A percentile compares a stretch with the other conserved stretches of the same genome.
phyloP scores from a whole-genome alignment of 2,329 filamentous ascomycete genomes.

The Hymenoscyphus albidus region DNA sequence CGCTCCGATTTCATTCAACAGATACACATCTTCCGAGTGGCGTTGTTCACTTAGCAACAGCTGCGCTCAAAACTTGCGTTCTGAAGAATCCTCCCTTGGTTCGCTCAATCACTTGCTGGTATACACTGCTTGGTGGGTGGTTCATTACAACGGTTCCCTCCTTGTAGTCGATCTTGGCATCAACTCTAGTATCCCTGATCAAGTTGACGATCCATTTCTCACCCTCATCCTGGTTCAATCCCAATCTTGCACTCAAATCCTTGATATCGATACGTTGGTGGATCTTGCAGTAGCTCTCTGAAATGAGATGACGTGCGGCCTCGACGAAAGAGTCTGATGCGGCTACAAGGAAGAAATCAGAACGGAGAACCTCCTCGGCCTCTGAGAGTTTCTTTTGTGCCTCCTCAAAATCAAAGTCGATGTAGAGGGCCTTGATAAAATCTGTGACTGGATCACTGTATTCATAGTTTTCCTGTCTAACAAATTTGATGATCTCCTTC shows the following conservation, averaged over 20 bases:
- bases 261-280: constrained; percentile 98
- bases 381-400: constrained; percentile 82
- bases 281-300: constrained; percentile 99
- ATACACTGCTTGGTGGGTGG: constrained; percentile 96
- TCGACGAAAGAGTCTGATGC: constrained; percentile 88
- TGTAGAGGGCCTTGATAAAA: constrained; percentile 93
- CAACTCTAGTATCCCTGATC: constrained; percentile 93
- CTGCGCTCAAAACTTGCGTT: constrained; percentile 78
- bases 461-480: constrained; percentile 96
- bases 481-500: constrained; percentile 93
- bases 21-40: not conserved
- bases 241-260: constrained; percentile 88
- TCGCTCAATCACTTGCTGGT: constrained; percentile 98
- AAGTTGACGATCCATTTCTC: constrained; percentile 99
- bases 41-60: constrained; percentile 35
- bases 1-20: constrained; percentile 3
- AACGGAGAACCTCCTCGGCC: constrained; percentile 85
- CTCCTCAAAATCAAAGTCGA: constrained; percentile 96
- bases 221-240: constrained; percentile 87
- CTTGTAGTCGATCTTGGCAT: constrained; percentile 99
- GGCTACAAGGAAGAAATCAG: constrained; percentile 91
- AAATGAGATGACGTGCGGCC: constrained; percentile 91
- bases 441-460: constrained; percentile 94
- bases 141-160: constrained; percentile 99
- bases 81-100: constrained; percentile 99